Base-by-base conservation (phyloP, 805 yeast species). In the Ogataea pilisensis region DNA sequence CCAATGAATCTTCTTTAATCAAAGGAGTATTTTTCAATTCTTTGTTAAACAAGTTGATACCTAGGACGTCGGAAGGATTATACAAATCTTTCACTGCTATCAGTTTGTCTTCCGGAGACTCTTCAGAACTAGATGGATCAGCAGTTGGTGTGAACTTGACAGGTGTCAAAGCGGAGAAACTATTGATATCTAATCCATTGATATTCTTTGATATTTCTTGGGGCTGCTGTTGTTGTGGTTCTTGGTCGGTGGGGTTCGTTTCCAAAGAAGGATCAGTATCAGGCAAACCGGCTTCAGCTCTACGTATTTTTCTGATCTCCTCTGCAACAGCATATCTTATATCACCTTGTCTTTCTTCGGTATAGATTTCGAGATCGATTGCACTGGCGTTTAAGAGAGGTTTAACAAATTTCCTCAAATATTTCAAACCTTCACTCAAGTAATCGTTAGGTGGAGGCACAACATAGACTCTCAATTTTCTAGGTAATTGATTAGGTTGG, bases 381-480 rank as follows among this genome's bases (percentile, higher is more conserved):
- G 95, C 95, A 7, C 87, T 83, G 3, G 95, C 73, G 49, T 83
- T 85, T 50, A 91, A 66, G 2, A 90, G 72, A 1, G 99, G 99
- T 64, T 91, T 91, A 49, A 88, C 73, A 57, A 76, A 89, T 39
- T 81, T 77, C 49, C 87, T 75, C 70, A 90, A 87, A 39, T 85
- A 75, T 45, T 73, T 76, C 62, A 85, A 57, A 9, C 91, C 78
- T 42, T 80, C 82, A 31, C 82, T 93, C 36, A 91, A 64, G 51
- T 78, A 86, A 59, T 91, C 97, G 54, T 86, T 85, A 17, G 99
- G 98, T 8, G 98, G 97, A n/a, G 99, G 99, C 0, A 96, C 95
- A 42, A 90, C 75, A 59, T 82, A 90, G 2, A 93, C 80, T 2
- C 85, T 78, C 35, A 93, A 67, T 51, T 82, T 85, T 44, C 99